phyloP scores from a whole-genome alignment of 2,329 filamentous ascomycete species.

The Fusarium sp. region DNA sequence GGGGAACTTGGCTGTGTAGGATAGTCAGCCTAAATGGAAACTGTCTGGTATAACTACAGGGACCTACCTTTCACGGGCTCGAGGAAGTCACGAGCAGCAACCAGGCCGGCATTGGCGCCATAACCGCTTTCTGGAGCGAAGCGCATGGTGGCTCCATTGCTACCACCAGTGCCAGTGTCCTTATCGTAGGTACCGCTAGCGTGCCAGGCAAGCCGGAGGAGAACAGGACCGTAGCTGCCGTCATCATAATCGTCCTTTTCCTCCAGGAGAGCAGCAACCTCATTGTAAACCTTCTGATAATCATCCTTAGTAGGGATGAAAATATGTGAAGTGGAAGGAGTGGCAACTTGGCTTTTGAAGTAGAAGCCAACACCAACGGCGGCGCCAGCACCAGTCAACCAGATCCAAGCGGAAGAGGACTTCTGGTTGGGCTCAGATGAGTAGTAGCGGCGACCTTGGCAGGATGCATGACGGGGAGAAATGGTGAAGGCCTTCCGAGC shows the following conservation, averaged over 20 bases:
- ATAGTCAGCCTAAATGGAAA: too few relatives aligned
- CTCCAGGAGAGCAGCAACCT: conserved; percentile 80
- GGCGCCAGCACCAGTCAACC: conserved; percentile 68
- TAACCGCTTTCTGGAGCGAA: conserved; percentile 90
- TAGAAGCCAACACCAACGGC: conserved; percentile 74
- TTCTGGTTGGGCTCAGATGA: conserved; percentile 73
- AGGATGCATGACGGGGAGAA: conserved; percentile 74
- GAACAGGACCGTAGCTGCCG: conserved; percentile 92
- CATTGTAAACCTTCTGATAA: conserved; percentile 95
- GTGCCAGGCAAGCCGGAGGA: conserved; percentile 94
- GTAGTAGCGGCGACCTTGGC: conserved; percentile 82
- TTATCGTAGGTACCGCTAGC: conserved; percentile 92
- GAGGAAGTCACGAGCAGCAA: conserved; percentile 88
- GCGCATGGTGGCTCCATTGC: conserved; percentile 97
- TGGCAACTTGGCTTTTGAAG: conserved; percentile 69
- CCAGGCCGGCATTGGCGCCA: conserved; percentile 92
- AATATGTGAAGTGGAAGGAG: conserved; percentile 62
- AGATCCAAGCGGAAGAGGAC: conserved; percentile 62
- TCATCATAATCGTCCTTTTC: conserved; percentile 97
- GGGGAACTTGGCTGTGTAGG: conserved; percentile 71
- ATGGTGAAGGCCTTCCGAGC: conserved; percentile 67
- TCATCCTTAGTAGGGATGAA: conserved; percentile 84
- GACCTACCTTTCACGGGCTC: conserved; percentile 79
- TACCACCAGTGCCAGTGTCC: conserved; percentile 87
- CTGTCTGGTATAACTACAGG: too few relatives aligned